Evolutionary conservation across 2,329 filamentous ascomycete genomes (phyloP).

Genomic region (Hypoxylon sp.): DNA sequence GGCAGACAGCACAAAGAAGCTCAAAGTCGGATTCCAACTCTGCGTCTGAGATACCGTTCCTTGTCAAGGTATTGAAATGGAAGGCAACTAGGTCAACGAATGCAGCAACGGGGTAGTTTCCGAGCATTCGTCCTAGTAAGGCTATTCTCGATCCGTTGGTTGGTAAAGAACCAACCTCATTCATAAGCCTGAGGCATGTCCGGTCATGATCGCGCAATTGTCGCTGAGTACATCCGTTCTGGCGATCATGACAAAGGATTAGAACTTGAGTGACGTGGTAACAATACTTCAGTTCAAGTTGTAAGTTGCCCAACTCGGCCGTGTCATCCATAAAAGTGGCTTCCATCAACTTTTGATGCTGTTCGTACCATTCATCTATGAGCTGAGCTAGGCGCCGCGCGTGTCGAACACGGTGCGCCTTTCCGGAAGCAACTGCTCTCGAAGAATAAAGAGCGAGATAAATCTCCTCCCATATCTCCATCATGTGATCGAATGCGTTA

Average conservation of each 20-base stretch:
- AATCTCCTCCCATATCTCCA: conserved; percentile 46
- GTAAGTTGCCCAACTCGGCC: conserved; percentile 21
- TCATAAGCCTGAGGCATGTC: conserved; percentile 35
- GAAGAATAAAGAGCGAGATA: conserved; percentile 42
- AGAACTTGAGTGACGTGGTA: conserved; percentile 46
- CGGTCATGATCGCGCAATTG: conserved; percentile 35
- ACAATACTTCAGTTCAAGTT: conserved; percentile 41
- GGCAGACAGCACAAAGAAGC: conserved; percentile 1
- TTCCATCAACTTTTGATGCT: conserved; percentile 24
- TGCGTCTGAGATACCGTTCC: not conserved
- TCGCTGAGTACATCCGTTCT: conserved; percentile 21
- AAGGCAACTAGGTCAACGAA: conserved; percentile 43
- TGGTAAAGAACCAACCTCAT: conserved; percentile 22
- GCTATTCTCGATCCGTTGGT: conserved; percentile 33
- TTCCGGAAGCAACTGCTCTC: conserved; percentile 21
- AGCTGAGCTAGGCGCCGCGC: conserved; percentile 25
- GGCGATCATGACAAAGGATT: conserved; percentile 36
- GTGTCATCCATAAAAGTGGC: not conserved
- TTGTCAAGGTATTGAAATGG: conserved; percentile 18
- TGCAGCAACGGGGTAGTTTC: conserved; percentile 39
- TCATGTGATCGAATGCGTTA: conserved; percentile 41
- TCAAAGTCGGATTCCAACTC: conserved; percentile 11
- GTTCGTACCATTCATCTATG: conserved; percentile 30
- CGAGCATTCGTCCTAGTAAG: conserved; percentile 36
- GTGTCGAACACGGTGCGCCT: conserved; percentile 27